These are phyloP conservation scores for Papiliotrema terrestris DNA, from an alignment of 1,284 basidiomycete species.

Conservation along the genomic window DNA sequence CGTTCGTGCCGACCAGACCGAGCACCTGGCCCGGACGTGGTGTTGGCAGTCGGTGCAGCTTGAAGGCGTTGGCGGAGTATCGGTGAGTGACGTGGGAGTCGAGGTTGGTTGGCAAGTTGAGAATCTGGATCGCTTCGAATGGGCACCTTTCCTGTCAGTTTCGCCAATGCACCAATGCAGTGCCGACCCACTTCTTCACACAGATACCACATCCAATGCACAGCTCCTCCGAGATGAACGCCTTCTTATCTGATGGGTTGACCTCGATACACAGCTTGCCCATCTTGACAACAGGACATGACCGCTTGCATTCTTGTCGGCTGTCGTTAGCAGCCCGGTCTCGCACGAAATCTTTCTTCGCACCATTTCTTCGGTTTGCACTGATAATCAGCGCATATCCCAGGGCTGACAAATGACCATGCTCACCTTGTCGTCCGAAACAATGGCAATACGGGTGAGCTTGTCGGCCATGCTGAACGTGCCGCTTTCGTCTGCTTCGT, in stretches of 20 bases:
- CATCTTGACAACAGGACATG: conserved; percentile 98
- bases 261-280: conserved; percentile 98
- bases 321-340: conserved; percentile 8
- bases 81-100: conserved; percentile 92
- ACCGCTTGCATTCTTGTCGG: conserved; percentile 56
- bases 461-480: conserved; percentile 60
- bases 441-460: conserved; percentile 92
- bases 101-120: conserved; percentile 94
- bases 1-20: conserved; percentile 93
- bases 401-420: not conserved
- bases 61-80: conserved; percentile 96
- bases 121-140: conserved; percentile 94
- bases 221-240: conserved; percentile 93
- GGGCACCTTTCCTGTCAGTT: conserved; percentile 65
- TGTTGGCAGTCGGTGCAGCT: conserved; percentile 91
- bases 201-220: conserved; percentile 98
- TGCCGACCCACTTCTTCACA: conserved; percentile 77
- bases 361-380: conserved; percentile 78
- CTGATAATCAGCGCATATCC: conserved; percentile 34
- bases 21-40: conserved; percentile 93
- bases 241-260: conserved; percentile 87
- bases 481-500: conserved; percentile 29
- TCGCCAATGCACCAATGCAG: not conserved
- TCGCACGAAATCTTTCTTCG: not conserved
- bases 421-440: conserved; percentile 70